Percentiles rank a stretch among this genome's conserved stretches.
These are phyloP conservation scores for Lepiota brunneoincarnata DNA, from an alignment of 768 basidiomycete species.

Conservation along the genomic window DNA sequence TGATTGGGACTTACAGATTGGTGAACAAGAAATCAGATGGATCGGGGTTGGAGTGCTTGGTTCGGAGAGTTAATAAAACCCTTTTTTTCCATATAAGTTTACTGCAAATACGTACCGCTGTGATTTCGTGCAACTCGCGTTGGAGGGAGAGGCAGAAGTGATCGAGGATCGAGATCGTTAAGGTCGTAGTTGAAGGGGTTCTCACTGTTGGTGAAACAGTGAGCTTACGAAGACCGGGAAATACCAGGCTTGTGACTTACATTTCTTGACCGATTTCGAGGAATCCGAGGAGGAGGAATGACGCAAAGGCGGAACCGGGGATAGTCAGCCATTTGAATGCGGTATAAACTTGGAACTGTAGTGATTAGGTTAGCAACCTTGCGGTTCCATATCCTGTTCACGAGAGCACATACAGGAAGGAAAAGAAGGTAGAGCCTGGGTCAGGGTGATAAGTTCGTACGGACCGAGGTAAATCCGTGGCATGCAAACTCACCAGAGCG, in stretches of 20 bases:
- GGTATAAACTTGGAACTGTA: slow-evolving; percentile 50
- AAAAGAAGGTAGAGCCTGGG: slow-evolving; percentile 37
- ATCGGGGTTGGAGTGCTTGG: slow-evolving; percentile 54
- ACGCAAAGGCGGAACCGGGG: slow-evolving; percentile 59
- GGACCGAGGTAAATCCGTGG: slow-evolving; percentile 22
- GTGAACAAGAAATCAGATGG: slow-evolving; percentile 54
- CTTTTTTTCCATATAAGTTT: too few relatives aligned
- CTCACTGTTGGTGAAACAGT: slow-evolving; percentile 35
- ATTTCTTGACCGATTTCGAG: slow-evolving; percentile 70
- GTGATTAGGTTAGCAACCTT: slow-evolving; percentile 24
- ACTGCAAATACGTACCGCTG: slow-evolving; percentile 51
- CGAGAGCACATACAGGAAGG: slow-evolving; percentile 37
- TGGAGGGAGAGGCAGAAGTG: slow-evolving; percentile 65
- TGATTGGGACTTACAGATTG: slow-evolving; percentile 29
- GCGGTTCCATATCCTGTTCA: slow-evolving; percentile 22
- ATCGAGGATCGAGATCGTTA: slow-evolving; percentile 70
- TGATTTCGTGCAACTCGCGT: slow-evolving; percentile 70
- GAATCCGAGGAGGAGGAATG: slow-evolving; percentile 65
- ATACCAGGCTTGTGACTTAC: slow-evolving; percentile 24
- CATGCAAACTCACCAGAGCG: slow-evolving; percentile 43
- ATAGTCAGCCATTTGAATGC: slow-evolving; percentile 50
- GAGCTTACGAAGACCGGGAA: not conserved
- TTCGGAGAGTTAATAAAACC: slow-evolving; percentile 11
- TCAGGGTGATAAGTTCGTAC: not conserved
- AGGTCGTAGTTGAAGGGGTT: slow-evolving; percentile 68